phyloP scores from a whole-genome alignment of 192 early-diverging fungal species.

The Backusella westeae region DNA sequence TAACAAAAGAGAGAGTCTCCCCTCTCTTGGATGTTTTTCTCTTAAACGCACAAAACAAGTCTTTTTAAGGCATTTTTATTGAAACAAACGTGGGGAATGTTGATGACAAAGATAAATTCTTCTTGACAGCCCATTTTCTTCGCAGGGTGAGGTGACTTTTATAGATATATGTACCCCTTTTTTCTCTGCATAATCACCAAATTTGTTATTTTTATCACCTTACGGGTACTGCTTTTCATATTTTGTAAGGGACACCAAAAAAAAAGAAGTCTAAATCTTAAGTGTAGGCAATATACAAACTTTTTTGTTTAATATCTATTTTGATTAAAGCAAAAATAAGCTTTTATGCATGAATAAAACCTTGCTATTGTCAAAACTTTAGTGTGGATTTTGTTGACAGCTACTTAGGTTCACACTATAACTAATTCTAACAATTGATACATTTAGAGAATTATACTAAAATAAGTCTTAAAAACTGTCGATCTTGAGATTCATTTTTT shows the following conservation, averaged over 20 bases:
- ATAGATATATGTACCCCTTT: background rate
- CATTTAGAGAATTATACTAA: background rate
- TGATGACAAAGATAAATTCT: conserved; percentile 1
- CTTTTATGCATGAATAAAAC: background rate
- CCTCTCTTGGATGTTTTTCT: background rate
- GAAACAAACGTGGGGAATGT: background rate
- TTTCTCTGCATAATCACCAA: background rate
- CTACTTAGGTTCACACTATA: background rate
- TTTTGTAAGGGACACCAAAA: background rate
- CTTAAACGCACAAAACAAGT: background rate
- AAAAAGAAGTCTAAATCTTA: background rate
- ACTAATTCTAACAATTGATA: background rate
- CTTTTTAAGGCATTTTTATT: background rate
- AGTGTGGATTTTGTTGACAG: background rate
- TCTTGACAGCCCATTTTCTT: background rate
- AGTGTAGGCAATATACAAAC: background rate
- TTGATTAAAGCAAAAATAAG: background rate
- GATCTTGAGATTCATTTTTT: background rate
- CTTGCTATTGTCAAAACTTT: background rate
- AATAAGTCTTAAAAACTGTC: background rate
- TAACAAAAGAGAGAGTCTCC: background rate
- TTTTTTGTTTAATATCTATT: background rate
- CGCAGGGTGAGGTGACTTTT: background rate
- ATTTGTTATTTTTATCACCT: background rate
- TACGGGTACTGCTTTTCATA: background rate